These are phyloP conservation scores for Dactylella cylindrospora DNA, from an alignment of 2,329 filamentous ascomycete species.

Conservation along the genomic window DNA sequence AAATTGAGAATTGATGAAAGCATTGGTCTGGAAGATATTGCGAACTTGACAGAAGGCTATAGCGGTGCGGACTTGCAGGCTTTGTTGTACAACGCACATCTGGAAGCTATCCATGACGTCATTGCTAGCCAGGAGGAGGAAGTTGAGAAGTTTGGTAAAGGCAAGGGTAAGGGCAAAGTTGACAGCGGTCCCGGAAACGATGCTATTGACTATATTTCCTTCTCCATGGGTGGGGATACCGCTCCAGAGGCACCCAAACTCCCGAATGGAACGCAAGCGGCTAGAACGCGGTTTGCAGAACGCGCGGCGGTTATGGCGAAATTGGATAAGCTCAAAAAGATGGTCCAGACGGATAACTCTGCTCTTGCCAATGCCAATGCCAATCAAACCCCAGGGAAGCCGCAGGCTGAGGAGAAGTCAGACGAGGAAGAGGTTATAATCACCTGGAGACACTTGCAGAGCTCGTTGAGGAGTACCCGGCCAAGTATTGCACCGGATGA, in stretches of 20 bases:
- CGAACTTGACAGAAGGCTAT: conserved; percentile 79
- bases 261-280: conserved; percentile 49
- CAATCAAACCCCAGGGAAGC: conserved; percentile 18
- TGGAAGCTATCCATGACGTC: conserved; percentile 94
- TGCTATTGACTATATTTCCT: conserved; percentile 47
- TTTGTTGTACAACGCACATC: conserved; percentile 90
- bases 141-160: conserved; percentile 49
- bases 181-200: conserved; percentile 51
- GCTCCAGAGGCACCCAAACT: conserved; percentile 55
- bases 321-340: conserved; percentile 71
- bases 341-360: conserved; percentile 14
- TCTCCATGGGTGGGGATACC: conserved; percentile 26
- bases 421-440: conserved; percentile 72
- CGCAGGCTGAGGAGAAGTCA: conserved; percentile 49
- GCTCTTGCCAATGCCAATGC: conserved; percentile 32
- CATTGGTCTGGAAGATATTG: conserved; percentile 69
- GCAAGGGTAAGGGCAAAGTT: conserved; percentile 51
- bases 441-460: conserved; percentile 77
- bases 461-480: conserved; percentile 73
- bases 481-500: conserved; percentile 82
- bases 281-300: conserved; percentile 65
- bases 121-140: conserved; percentile 64
- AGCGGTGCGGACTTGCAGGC: conserved; percentile 94
- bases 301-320: conserved; percentile 78
- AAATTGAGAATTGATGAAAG: conserved; percentile 64